Percentiles rank a stretch among this genome's conserved stretches.
These are phyloP conservation scores for Trypanosomatidae sp. DNA, from an alignment of 208 protist species.

Conservation along the genomic window DNA sequence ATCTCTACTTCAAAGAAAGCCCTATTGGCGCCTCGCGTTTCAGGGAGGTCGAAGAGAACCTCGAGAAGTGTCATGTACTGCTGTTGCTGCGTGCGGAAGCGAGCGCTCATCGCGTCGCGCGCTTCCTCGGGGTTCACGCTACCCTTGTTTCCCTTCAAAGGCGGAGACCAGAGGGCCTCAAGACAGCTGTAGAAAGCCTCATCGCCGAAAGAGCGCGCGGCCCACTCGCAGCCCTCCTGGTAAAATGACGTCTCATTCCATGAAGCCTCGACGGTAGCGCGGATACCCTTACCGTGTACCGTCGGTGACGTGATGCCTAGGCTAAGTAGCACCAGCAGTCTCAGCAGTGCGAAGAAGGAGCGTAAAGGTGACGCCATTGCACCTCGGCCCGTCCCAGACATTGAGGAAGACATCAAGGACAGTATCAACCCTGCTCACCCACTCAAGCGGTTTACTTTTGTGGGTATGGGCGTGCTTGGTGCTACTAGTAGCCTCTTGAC, in stretches of 20 bases:
- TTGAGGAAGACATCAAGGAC: not conserved
- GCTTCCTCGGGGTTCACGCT: not conserved
- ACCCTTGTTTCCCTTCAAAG: not conserved
- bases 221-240: slow-evolving; percentile 72
- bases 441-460: not conserved
- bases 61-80: slow-evolving; percentile 33
- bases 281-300: slow-evolving; percentile 34
- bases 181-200: slow-evolving; percentile 50
- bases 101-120: slow-evolving; percentile 7
- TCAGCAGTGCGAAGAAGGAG: not conserved
- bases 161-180: slow-evolving; percentile 28
- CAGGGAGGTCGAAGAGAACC: slow-evolving; percentile 17
- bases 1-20: slow-evolving; percentile 47
- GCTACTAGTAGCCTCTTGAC: not conserved
- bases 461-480: not conserved
- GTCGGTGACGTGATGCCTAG: not conserved
- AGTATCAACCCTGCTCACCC: not conserved
- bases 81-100: slow-evolving; percentile 31
- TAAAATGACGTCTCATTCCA: slow-evolving; percentile 68
- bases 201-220: slow-evolving; percentile 19
- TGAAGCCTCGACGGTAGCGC: slow-evolving; percentile 45
- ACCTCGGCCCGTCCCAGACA: not conserved
- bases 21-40: slow-evolving; percentile 8
- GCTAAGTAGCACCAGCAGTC: slow-evolving; percentile 1
- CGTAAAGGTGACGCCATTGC: not conserved